Base-by-base conservation (phyloP, 495 filamentous ascomycete species). In the Apodospora peruviana region DNA sequence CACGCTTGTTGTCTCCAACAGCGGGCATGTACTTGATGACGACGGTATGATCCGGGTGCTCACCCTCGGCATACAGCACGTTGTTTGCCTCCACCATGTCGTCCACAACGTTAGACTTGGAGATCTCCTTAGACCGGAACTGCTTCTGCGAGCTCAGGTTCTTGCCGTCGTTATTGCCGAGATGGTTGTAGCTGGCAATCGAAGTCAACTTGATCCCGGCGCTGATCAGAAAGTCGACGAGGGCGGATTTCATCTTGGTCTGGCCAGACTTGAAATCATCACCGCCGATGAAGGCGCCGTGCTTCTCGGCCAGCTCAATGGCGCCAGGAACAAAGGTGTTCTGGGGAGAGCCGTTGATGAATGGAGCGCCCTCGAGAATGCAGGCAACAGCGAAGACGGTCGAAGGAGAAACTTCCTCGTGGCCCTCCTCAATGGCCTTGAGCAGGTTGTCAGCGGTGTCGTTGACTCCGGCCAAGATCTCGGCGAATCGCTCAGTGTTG, bases 211-310 rank as follows among this genome's bases (percentile, higher is more conserved):
- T 96, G 79, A 98, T 96, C 66, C 93, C 93, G 47, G 93, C 94
- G 68, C 84, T 96, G 83, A 98, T 93, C 60, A 98, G 71, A 78
- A 98, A 98, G 73, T 98, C 93, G 16, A 97, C 94, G 16, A 98
- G 82, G 17, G 94, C 94, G 34, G 90, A 96, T 72, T 98, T 98
- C 93, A 98, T 98, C 83, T 98, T 98, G 60, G 93, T 98, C 79
- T 98, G 93, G 51, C 93, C 93, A 44, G 93, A 97, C 81, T 98
- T 98, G 83, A 98, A 98, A 74, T 98, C 93, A 68, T 98, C 93
- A 58, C 93, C 93, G 36, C 91, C 94, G 58, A 98, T 90, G 78
- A 96, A 98, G 24, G 94, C 81, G 48, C 77, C 74, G 68, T 88
- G 81, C 72, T 85, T 74, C 76, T 94, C 87, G n/a, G 93, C 94